A percentile compares a stretch with the other conserved stretches of the same genome.
phyloP scores from a whole-genome alignment of 148 eudicot species.

The Linanthus parryae region DNA sequence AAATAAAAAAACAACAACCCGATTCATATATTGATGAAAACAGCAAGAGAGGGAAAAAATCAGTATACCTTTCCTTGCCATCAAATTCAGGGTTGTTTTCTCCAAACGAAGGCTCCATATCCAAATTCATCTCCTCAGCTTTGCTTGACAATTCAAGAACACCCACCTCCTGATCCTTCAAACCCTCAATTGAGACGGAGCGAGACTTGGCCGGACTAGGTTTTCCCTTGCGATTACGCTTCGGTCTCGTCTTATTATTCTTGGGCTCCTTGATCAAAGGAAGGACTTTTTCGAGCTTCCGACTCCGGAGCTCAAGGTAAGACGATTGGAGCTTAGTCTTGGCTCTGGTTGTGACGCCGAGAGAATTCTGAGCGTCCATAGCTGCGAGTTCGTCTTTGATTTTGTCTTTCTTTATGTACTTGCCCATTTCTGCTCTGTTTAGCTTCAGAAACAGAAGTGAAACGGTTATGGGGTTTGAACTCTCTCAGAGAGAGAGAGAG shows the following conservation, averaged over 20 bases:
- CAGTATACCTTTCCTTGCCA: conserved; percentile 48
- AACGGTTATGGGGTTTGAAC: background rate
- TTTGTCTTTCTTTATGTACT: conserved; percentile 66
- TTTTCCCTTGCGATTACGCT: no score
- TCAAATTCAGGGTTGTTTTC: conserved; percentile 70
- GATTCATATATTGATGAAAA: background rate
- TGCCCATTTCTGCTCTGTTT: conserved; percentile 29
- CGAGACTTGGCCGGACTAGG: background rate
- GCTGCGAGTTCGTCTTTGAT: conserved; percentile 44
- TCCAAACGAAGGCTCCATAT: conserved; percentile 48
- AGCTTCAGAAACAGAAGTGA: background rate
- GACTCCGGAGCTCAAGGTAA: conserved; percentile 67
- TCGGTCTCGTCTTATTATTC: no score
- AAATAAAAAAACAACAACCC: background rate
- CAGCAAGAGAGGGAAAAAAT: background rate
- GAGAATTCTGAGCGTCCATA: conserved; percentile 49
- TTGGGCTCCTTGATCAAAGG: conserved; percentile 13
- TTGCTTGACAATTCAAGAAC: background rate
- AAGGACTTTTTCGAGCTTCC: conserved; percentile 59
- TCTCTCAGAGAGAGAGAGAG: conserved; percentile 8
- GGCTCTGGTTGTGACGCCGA: conserved; percentile 82
- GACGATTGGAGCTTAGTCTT: conserved; percentile 38
- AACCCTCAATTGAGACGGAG: conserved; percentile 12
- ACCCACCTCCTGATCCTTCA: conserved; percentile 15
- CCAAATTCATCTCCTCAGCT: conserved; percentile 11